Conservation (phyloP, 2,329 filamentous ascomycete genomes). For the Whalleya microplaca region DNA sequence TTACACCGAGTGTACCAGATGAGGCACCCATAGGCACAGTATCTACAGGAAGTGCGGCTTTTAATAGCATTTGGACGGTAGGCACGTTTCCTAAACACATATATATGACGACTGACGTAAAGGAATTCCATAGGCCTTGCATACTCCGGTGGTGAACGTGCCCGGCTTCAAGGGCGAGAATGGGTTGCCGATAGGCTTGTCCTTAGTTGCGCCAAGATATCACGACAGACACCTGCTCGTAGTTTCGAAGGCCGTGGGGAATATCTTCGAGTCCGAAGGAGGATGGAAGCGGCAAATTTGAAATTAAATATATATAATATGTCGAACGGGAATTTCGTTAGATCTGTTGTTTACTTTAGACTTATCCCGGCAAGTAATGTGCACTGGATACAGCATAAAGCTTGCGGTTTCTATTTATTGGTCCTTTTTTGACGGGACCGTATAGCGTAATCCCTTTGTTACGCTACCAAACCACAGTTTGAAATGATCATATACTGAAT, state of each 20-base stretch:
- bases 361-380: background rate
- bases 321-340: background rate
- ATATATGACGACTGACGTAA: background rate
- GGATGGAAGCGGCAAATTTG: conserved; percentile 33
- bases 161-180: conserved; percentile 63
- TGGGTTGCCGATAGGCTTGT: conserved; percentile 63
- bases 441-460: conserved; percentile 28
- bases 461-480: conserved; percentile 31
- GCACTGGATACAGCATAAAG: background rate
- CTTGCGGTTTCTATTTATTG: conserved; percentile 2
- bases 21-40: conserved; percentile 60
- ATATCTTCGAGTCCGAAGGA: conserved; percentile 44
- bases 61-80: conserved; percentile 58
- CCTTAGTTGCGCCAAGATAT: conserved; percentile 52
- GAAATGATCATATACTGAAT: conserved; percentile 24
- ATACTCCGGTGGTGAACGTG: conserved; percentile 66
- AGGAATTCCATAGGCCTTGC: conserved; percentile 45
- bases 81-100: conserved; percentile 24
- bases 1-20: conserved; percentile 62
- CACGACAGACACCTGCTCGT: conserved; percentile 46
- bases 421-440: conserved; percentile 22
- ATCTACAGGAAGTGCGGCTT: conserved; percentile 58
- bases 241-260: conserved; percentile 44
- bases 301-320: background rate
- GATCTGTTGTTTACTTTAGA: background rate